Base-by-base conservation (phyloP, 2,329 filamentous ascomycete species). In the Monosporascus sp. region DNA sequence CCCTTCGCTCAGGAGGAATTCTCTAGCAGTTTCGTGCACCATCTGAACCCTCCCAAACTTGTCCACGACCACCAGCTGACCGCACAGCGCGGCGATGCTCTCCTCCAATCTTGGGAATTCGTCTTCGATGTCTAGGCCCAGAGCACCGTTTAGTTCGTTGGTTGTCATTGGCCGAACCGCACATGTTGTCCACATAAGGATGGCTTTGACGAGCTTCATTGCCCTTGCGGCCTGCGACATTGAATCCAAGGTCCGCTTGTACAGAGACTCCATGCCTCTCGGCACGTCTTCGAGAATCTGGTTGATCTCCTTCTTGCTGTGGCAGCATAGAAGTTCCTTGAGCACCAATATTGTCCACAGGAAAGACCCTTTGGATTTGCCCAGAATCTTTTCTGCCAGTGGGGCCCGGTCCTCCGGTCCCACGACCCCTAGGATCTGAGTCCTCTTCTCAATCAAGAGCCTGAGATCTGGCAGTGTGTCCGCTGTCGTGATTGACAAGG, bases 21-120 rank as follows among this genome's bases (percentile, higher is more conserved):
- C 66, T 14, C 60, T 52, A 6, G 63, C 65, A 2, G 66, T 70
- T 14, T 56, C 45, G 48, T 69, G 68, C 1, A 67, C 41, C 3
- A 68, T 60, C 14, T 64, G 65, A 1, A 69, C 55, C 9, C 54
- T 61, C 1, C 51, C 48, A 2, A 60, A 51, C 9, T 51, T 37
- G 37, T 68, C 63, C 7, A 69, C 55, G 44, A 63, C 63, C 5
- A 69, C 52, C 1, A 69, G 50, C 17, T 65, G 64, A 6, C 65
- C 58, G 44, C 66, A 70, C 38, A 56, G 58, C 2, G 51, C 56
- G 3, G 46, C 37, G 11, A 70, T 66, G 0, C 58, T 55, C 11
- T 52, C 55, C 22, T 56, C 57, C 55, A 35, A 68, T 56, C 20
- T 51, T 62, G 22, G 22, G 4, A 24, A 24, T 24, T 3, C 3